A percentile compares a stretch with the other conserved stretches of the same genome.
phyloP scores from a whole-genome alignment of 768 basidiomycete genomes.

The Russula dissimulans region DNA sequence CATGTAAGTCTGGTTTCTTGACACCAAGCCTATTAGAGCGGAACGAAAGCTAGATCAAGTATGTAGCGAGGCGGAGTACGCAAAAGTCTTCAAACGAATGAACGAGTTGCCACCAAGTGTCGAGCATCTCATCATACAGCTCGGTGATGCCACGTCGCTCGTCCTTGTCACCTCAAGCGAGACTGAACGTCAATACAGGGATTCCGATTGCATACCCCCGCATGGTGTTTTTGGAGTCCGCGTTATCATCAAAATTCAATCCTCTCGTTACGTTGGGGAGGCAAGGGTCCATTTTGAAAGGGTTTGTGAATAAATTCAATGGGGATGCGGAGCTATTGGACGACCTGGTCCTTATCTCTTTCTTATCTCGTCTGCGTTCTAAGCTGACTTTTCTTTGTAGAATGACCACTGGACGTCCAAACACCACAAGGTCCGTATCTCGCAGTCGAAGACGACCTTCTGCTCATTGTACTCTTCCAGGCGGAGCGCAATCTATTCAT shows the following conservation, averaged over 20 bases:
- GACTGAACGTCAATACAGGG: constrained; percentile 30
- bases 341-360: constrained; percentile 50
- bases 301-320: constrained; percentile 87
- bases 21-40: constrained; percentile 41
- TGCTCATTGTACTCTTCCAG: constrained; percentile 32
- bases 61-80: constrained; percentile 66
- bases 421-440: constrained; percentile 50
- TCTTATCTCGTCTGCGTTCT: constrained; percentile 16
- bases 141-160: constrained; percentile 39
- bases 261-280: constrained; percentile 71
- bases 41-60: constrained; percentile 80
- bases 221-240: constrained; percentile 77
- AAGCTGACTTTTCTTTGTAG: constrained; percentile 27
- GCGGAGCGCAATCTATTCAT: constrained; percentile 88
- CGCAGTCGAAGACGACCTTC: not conserved
- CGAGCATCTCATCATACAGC: constrained; percentile 76
- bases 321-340: constrained; percentile 89
- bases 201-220: constrained; percentile 89
- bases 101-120: constrained; percentile 50
- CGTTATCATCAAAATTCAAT: constrained; percentile 75
- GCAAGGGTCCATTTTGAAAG: constrained; percentile 52
- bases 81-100: constrained; percentile 58
- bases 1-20: constrained; percentile 2
- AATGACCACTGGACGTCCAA: constrained; percentile 92
- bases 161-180: not conserved